Percentiles rank a stretch among this genome's conserved stretches.
These are phyloP conservation scores for Crucihimalaya himalaica DNA, from an alignment of 345 rosid species.

Conservation along the genomic window DNA sequence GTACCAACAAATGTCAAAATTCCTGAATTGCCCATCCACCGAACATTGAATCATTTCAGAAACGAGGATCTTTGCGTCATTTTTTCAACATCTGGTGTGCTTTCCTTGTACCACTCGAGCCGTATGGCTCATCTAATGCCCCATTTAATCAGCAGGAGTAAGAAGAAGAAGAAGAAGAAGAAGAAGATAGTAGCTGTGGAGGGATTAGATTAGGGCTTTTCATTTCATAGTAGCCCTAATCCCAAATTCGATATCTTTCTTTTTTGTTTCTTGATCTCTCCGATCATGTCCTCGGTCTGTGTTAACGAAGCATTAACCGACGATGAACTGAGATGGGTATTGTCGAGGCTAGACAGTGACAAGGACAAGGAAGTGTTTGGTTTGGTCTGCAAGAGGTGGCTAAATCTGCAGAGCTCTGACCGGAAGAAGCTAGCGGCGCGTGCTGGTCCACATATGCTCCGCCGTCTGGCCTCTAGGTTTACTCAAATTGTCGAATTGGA, in stretches of 20 bases:
- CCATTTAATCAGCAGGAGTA: background rate
- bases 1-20: slow-evolving; percentile 6
- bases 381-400: slow-evolving; percentile 92
- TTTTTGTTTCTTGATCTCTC: background rate
- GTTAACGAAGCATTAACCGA: slow-evolving; percentile 76
- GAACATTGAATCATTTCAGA: slow-evolving; percentile 20
- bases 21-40: slow-evolving; percentile 38
- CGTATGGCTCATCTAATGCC: slow-evolving; percentile 27
- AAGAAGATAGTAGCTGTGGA: background rate
- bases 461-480: slow-evolving; percentile 81
- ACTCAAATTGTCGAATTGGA: slow-evolving; percentile 69
- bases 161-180: slow-evolving; percentile 17
- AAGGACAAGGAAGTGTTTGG: slow-evolving; percentile 86
- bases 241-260: background rate
- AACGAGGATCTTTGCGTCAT: slow-evolving; percentile 35
- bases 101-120: slow-evolving; percentile 45
- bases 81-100: slow-evolving; percentile 15
- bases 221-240: slow-evolving; percentile 6
- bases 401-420: slow-evolving; percentile 79
- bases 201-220: slow-evolving; percentile 17
- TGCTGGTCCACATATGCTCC: slow-evolving; percentile 93
- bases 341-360: slow-evolving; percentile 64
- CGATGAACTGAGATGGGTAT: slow-evolving; percentile 73
- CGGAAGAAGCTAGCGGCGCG: slow-evolving; percentile 86
- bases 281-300: slow-evolving; percentile 51